phyloP scores from a whole-genome alignment of 1,284 basidiomycete species.

The Trichosporon faecale region DNA sequence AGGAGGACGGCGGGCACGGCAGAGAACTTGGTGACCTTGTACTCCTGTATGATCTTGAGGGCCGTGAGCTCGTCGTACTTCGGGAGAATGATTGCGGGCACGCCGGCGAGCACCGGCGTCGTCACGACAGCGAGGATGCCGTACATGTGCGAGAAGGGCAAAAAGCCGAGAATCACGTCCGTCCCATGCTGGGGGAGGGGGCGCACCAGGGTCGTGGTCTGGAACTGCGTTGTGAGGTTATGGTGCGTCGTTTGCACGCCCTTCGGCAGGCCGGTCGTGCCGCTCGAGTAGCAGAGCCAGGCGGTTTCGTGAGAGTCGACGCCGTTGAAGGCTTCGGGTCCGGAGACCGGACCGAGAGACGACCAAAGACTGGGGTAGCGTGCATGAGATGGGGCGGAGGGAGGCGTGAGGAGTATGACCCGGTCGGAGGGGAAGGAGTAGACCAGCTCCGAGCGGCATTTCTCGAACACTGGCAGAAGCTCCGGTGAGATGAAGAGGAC shows the following conservation, averaged over 20 bases:
- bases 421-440: constrained; percentile 11
- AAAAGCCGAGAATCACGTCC: constrained; percentile 18
- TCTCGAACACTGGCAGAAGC: constrained; percentile 50
- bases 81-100: constrained; percentile 64
- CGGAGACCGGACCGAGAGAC: neutral
- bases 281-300: constrained; percentile 63
- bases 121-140: constrained; percentile 54
- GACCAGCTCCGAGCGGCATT: constrained; percentile 19
- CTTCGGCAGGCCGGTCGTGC: constrained; percentile 56
- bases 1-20: constrained; percentile 84
- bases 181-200: neutral
- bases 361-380: neutral
- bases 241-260: constrained; percentile 61
- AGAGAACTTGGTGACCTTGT: constrained; percentile 62
- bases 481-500: constrained; percentile 60
- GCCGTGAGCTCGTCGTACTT: constrained; percentile 61
- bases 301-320: constrained; percentile 9
- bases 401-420: constrained; percentile 16
- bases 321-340: constrained; percentile 11
- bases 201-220: neutral
- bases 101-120: constrained; percentile 60
- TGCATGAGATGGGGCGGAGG: neutral
- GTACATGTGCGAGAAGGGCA: constrained; percentile 25
- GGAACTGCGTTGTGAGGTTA: constrained; percentile 56
- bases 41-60: constrained; percentile 65